These are phyloP conservation scores for Novymonas esmeraldas DNA, from an alignment of 208 protist species.

Conservation along the genomic window DNA sequence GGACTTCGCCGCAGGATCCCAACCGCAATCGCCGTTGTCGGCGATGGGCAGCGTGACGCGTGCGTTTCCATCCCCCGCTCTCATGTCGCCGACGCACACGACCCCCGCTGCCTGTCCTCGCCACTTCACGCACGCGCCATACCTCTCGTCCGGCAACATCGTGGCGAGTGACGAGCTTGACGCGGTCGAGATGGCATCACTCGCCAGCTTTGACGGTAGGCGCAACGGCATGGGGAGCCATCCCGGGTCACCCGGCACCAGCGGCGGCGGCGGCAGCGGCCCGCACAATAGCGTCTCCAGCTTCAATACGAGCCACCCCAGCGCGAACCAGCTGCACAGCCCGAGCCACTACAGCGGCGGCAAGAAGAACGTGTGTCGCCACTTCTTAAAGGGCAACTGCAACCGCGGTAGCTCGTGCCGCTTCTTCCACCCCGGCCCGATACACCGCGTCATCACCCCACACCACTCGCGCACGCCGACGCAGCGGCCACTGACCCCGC, in stretches of 20 bases:
- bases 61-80: background rate
- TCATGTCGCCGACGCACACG: background rate
- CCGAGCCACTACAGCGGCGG: background rate
- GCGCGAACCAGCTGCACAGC: background rate
- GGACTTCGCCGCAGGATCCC: no score
- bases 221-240: background rate
- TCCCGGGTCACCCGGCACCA: background rate
- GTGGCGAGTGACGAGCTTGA: constrained; percentile 14
- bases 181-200: background rate
- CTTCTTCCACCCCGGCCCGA: constrained; percentile 55
- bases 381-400: constrained; percentile 61
- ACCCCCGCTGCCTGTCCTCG: background rate
- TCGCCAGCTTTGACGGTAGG: background rate
- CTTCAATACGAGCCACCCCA: constrained; percentile 5
- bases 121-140: constrained; percentile 22
- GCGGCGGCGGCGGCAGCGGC: no score
- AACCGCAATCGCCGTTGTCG: no score
- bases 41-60: background rate
- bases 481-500: constrained; percentile 43
- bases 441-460: constrained; percentile 45
- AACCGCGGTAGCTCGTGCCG: constrained; percentile 65
- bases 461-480: constrained; percentile 29
- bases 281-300: constrained; percentile 6
- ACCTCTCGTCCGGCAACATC: constrained; percentile 26
- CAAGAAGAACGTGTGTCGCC: constrained; percentile 52